Evolutionary conservation across 2,329 filamentous ascomycete species (phyloP).

Genomic region (Diaporthe sp.): DNA sequence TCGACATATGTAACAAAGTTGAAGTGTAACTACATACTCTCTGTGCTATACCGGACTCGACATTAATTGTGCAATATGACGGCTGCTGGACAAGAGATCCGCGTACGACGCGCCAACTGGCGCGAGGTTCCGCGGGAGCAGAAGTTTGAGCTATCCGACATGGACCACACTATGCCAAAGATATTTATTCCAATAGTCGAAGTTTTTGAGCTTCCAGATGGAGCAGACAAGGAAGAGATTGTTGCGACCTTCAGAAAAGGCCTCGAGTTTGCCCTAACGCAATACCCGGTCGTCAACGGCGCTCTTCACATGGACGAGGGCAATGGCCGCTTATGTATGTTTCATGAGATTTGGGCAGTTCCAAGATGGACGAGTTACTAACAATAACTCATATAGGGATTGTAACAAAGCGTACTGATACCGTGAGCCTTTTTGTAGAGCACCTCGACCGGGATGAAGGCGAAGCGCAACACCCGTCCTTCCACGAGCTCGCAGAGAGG

Average conservation of each 20-base stretch:
- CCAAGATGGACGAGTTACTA: neutral
- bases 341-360: neutral
- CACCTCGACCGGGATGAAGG: constrained; percentile 12
- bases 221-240: constrained; percentile 9
- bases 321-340: constrained; percentile 22
- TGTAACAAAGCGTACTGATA: neutral
- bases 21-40: neutral
- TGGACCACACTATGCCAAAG: constrained; percentile 26
- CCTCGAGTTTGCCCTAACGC: constrained; percentile 19
- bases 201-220: constrained; percentile 14
- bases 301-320: constrained; percentile 18
- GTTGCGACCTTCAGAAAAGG: neutral
- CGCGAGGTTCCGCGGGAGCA: constrained; percentile 4
- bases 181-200: constrained; percentile 20
- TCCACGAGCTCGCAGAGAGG: constrained; percentile 11
- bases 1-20: neutral
- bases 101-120: constrained; percentile 3
- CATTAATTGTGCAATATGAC: neutral
- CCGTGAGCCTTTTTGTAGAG: constrained; percentile 18
- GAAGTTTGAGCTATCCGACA: constrained; percentile 20
- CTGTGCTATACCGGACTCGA: neutral
- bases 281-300: constrained; percentile 16
- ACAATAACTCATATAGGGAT: neutral
- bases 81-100: constrained; percentile 19
- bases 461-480: neutral